Evolutionary conservation across 2,329 filamentous ascomycete genomes (phyloP).

Genomic region (Dactylellina drechsleri): DNA sequence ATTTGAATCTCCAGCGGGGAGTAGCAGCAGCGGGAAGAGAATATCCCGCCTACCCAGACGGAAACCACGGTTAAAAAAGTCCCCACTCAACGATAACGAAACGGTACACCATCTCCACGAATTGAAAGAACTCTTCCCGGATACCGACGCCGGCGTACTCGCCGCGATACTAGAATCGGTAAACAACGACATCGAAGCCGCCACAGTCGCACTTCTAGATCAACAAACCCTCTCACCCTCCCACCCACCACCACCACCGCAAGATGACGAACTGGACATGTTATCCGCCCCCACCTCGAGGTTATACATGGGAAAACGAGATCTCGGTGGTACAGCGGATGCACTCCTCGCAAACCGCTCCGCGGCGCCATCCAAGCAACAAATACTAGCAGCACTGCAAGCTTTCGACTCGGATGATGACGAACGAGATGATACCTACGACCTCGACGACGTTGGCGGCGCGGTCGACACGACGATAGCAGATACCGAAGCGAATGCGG

Average conservation of each 20-base stretch:
- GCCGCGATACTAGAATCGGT: constrained; percentile 19
- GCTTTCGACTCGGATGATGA: constrained; percentile 94
- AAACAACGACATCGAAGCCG: constrained; percentile 41
- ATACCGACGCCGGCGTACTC: constrained; percentile 5
- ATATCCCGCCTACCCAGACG: constrained; percentile 26
- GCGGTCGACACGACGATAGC: constrained; percentile 75
- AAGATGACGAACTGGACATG: constrained; percentile 29
- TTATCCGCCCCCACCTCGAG: constrained; percentile 19
- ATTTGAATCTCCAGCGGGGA: neutral
- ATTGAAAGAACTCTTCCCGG: constrained; percentile 33
- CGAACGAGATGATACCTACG: constrained; percentile 95
- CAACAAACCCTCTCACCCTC: neutral
- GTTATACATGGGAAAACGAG: constrained; percentile 46
- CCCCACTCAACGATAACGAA: neutral
- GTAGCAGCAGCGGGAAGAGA: neutral
- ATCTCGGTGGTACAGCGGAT: constrained; percentile 24
- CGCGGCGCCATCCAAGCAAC: constrained; percentile 77
- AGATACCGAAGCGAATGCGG: constrained; percentile 61
- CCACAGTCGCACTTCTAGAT: constrained; percentile 36
- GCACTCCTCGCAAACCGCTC: constrained; percentile 28
- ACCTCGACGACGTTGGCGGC: constrained; percentile 87
- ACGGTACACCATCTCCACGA: neutral
- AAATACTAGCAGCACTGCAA: constrained; percentile 86
- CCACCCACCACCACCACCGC: neutral
- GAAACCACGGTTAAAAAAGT: constrained; percentile 6